These are phyloP conservation scores for Perkinsus olseni DNA, from an alignment of 169 alveolate genomes.

Conservation along the genomic window DNA sequence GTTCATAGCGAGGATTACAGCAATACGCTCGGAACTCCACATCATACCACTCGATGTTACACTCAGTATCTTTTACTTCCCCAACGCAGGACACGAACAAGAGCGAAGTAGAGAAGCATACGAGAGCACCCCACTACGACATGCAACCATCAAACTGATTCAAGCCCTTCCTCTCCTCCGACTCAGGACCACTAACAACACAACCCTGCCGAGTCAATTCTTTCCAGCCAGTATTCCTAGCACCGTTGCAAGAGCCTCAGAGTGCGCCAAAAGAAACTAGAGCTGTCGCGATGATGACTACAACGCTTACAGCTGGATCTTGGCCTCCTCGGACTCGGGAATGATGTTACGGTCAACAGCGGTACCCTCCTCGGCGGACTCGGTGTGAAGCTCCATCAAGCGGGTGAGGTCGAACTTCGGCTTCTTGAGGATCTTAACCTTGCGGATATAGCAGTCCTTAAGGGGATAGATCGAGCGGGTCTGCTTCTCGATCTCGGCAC, in stretches of 20 bases:
- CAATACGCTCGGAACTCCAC: not conserved
- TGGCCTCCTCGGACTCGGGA: not conserved
- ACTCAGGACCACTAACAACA: not conserved
- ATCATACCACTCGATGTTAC: not conserved
- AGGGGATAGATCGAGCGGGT: constrained; percentile 91
- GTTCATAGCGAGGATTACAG: not conserved
- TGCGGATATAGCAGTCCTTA: constrained; percentile 88
- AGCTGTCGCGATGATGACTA: not conserved
- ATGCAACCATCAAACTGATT: not conserved
- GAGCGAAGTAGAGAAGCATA: not conserved
- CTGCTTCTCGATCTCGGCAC: constrained; percentile 89
- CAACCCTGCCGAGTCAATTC: not conserved
- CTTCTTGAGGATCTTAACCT: constrained; percentile 92
- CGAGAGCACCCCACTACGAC: not conserved
- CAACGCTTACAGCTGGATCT: not conserved
- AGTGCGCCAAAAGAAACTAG: not conserved
- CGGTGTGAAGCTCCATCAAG: not conserved
- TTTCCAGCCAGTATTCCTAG: not conserved
- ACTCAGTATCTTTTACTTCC: no score
- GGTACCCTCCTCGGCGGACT: constrained; percentile 1
- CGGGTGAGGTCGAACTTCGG: constrained; percentile 84
- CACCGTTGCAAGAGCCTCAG: constrained; percentile 5
- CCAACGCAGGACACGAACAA: no score
- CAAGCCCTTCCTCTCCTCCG: no score
- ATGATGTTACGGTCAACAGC: constrained; percentile 1